Conservation (phyloP, 2,329 filamentous ascomycete genomes). For the Phaeosphaeriaceae sp. region DNA sequence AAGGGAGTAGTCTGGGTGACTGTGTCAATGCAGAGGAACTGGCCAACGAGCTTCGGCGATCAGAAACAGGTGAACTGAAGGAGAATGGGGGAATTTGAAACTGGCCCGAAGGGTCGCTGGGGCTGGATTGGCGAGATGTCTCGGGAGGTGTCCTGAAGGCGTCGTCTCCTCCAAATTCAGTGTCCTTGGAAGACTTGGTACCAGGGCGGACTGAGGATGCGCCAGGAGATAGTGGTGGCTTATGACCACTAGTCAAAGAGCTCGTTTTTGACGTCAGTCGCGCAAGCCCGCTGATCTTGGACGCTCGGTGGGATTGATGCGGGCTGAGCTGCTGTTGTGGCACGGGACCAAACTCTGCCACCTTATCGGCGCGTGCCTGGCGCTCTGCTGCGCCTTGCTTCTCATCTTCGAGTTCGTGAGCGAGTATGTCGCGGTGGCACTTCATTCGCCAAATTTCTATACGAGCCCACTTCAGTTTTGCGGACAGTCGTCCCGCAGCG, state of each 20-base stretch:
- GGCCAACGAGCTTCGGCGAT: constrained; percentile 39
- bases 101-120: constrained; percentile 34
- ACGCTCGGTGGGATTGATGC: constrained; percentile 31
- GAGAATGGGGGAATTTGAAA: constrained; percentile 43
- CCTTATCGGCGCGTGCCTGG: constrained; percentile 34
- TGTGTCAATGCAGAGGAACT: constrained; percentile 45
- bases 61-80: constrained; percentile 39
- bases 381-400: constrained; percentile 48
- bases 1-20: constrained; percentile 40
- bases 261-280: constrained; percentile 48
- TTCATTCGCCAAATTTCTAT: constrained; percentile 92
- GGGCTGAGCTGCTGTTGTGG: constrained; percentile 34
- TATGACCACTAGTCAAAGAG: constrained; percentile 36
- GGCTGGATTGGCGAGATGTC: constrained; percentile 46
- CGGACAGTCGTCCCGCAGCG: constrained; percentile 82
- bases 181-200: constrained; percentile 47
- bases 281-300: constrained; percentile 42
- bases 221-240: constrained; percentile 41
- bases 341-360: constrained; percentile 22
- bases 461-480: constrained; percentile 91
- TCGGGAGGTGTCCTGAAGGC: constrained; percentile 56
- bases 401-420: constrained; percentile 86
- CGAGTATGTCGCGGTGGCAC: constrained; percentile 88
- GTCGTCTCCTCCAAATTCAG: constrained; percentile 48
- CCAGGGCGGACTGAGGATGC: constrained; percentile 37